Conservation (phyloP, 768 basidiomycete species). For the Pleurotus ostreatus region DNA sequence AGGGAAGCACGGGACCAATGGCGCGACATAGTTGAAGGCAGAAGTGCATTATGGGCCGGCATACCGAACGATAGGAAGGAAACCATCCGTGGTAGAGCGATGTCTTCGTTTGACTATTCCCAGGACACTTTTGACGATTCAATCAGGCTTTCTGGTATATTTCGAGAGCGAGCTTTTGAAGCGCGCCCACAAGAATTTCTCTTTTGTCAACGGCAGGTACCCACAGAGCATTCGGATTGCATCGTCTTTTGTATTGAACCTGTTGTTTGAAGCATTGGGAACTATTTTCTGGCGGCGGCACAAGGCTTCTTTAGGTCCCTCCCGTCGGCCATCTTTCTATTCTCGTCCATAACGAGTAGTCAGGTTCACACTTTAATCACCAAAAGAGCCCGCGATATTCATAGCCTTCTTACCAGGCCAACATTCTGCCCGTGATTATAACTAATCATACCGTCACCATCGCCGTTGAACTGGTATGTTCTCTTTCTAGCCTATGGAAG, state of each 20-base stretch:
- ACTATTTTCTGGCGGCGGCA: slow-evolving; percentile 88
- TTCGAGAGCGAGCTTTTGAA: slow-evolving; percentile 87
- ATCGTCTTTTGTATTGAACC: not conserved
- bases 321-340: slow-evolving; percentile 90
- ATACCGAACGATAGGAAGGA: slow-evolving; percentile 91
- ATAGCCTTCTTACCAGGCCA: slow-evolving; percentile 41
- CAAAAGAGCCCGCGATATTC: slow-evolving; percentile 1
- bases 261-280: slow-evolving; percentile 59
- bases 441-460: slow-evolving; percentile 97
- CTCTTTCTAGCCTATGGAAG: not conserved
- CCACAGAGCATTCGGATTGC: slow-evolving; percentile 3
- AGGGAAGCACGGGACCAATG: slow-evolving; percentile 83
- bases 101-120: not conserved
- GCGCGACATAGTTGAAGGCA: slow-evolving; percentile 89
- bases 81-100: slow-evolving; percentile 71
- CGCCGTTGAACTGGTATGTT: slow-evolving; percentile 74
- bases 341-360: slow-evolving; percentile 86
- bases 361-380: slow-evolving; percentile 32
- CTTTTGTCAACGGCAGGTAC: slow-evolving; percentile 86
- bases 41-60: slow-evolving; percentile 73
- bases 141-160: slow-evolving; percentile 82
- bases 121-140: not conserved
- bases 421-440: slow-evolving; percentile 86
- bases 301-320: slow-evolving; percentile 89
- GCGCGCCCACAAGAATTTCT: slow-evolving; percentile 91